These are phyloP conservation scores for Microstegium vimineum DNA, from an alignment of 176 grass and related monocot species.

Conservation along the genomic window DNA sequence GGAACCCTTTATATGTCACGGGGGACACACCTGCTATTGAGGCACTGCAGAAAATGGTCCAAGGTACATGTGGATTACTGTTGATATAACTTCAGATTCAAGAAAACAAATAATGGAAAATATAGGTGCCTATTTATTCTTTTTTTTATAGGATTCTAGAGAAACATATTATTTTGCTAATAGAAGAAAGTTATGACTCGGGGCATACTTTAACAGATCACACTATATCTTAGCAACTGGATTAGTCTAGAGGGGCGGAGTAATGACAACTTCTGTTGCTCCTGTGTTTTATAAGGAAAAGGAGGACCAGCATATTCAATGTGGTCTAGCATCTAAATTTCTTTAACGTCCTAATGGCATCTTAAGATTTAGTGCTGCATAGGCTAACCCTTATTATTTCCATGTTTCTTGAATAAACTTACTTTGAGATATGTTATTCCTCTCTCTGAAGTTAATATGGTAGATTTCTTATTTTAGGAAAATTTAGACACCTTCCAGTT, in stretches of 20 bases:
- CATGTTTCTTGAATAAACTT: constrained; percentile 19
- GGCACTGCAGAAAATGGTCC: constrained; percentile 93
- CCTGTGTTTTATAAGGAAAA: neutral
- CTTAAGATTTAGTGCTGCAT: neutral
- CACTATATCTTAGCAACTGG: neutral
- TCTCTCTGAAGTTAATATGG: neutral
- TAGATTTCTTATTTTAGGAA: constrained; percentile 55
- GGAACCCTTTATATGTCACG: constrained; percentile 65
- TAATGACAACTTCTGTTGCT: neutral
- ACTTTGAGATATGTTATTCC: neutral
- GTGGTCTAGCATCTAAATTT: neutral
- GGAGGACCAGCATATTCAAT: neutral
- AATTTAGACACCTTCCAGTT: constrained; percentile 99
- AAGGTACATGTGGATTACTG: constrained; percentile 45
- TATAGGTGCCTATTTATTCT: neutral
- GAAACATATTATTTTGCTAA: neutral
- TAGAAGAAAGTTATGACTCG: neutral
- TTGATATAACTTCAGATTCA: neutral
- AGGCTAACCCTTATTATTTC: constrained; percentile 12
- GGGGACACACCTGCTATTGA: constrained; percentile 80
- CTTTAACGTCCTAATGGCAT: neutral
- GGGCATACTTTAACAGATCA: neutral
- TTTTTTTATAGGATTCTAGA: neutral
- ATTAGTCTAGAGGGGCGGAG: neutral
- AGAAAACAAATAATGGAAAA: constrained; percentile 9